Evolutionary conservation across 805 yeast genomes (phyloP).

Genomic region (Pichia kluyveri): DNA sequence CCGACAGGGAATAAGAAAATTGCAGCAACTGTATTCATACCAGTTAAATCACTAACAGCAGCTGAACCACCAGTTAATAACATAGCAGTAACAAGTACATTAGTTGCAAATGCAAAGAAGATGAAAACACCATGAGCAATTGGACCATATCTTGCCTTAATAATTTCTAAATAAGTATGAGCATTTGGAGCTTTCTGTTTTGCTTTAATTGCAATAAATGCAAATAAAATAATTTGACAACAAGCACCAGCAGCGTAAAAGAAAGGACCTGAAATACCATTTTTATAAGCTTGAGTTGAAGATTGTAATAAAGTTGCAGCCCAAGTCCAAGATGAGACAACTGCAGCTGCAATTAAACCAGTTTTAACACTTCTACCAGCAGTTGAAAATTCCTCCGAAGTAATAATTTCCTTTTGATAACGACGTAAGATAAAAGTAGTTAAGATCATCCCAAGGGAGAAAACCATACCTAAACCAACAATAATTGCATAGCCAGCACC

Average conservation of each 20-base stretch:
- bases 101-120: constrained; percentile 80
- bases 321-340: constrained; percentile 93
- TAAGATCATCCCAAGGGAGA: constrained; percentile 62
- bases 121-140: constrained; percentile 59
- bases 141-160: constrained; percentile 74
- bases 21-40: constrained; percentile 70
- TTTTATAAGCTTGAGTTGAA: constrained; percentile 66
- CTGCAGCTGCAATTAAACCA: constrained; percentile 81
- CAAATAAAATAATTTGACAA: constrained; percentile 79
- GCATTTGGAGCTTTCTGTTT: constrained; percentile 87
- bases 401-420: constrained; percentile 77
- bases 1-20: constrained; percentile 78
- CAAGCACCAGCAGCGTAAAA: constrained; percentile 85
- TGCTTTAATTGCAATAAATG: constrained; percentile 80
- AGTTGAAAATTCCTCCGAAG: constrained; percentile 90
- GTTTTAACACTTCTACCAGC: constrained; percentile 87
- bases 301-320: constrained; percentile 72
- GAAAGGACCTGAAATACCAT: constrained; percentile 77
- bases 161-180: constrained; percentile 83
- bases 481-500: constrained; percentile 85
- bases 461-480: constrained; percentile 77
- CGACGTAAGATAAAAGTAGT: constrained; percentile 64
- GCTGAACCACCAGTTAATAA: constrained; percentile 86
- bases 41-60: constrained; percentile 70
- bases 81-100: constrained; percentile 88